Conservation (phyloP, 106 monocot genomes). For the Dioscorea zingiberensis region DNA sequence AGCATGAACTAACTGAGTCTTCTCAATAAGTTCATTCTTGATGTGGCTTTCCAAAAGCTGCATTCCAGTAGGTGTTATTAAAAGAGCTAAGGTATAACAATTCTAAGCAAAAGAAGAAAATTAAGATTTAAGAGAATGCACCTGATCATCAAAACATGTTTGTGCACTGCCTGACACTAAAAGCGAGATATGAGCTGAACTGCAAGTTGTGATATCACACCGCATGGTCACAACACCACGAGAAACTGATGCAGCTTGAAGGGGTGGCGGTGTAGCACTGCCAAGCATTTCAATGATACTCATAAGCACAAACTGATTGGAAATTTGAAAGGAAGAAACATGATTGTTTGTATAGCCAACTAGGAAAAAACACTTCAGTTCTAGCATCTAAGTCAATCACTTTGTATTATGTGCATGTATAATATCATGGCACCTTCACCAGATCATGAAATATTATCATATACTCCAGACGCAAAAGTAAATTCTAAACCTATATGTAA, state of each 20-base stretch:
- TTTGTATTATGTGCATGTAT: too few species aligned
- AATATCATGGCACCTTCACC: too few species aligned
- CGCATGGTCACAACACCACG: slow-evolving; percentile 97
- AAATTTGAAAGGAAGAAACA: too few species aligned
- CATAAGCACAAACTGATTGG: too few species aligned
- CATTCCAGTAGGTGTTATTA: neutral
- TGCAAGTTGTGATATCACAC: slow-evolving; percentile 83
- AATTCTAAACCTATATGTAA: too few species aligned
- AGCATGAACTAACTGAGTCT: slow-evolving; percentile 55
- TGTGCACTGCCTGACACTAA: slow-evolving; percentile 86
- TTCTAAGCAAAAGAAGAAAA: neutral
- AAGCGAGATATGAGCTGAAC: slow-evolving; percentile 80
- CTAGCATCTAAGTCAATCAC: too few species aligned
- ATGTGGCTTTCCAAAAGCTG: slow-evolving; percentile 86
- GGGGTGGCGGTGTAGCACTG: slow-evolving; percentile 87
- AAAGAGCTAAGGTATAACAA: neutral
- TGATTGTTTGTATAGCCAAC: too few species aligned
- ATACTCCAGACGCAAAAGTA: too few species aligned
- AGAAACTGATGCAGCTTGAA: slow-evolving; percentile 72
- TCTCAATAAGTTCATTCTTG: slow-evolving; percentile 80
- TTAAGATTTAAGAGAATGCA: slow-evolving; percentile 2
- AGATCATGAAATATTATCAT: too few species aligned
- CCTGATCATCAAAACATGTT: slow-evolving; percentile 93
- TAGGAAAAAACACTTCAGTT: too few species aligned
- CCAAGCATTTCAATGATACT: neutral